Evolutionary conservation across 805 yeast genomes (phyloP), one percentile per base, ranked within the genome.

Genomic region (Candida boidinii): DNA sequence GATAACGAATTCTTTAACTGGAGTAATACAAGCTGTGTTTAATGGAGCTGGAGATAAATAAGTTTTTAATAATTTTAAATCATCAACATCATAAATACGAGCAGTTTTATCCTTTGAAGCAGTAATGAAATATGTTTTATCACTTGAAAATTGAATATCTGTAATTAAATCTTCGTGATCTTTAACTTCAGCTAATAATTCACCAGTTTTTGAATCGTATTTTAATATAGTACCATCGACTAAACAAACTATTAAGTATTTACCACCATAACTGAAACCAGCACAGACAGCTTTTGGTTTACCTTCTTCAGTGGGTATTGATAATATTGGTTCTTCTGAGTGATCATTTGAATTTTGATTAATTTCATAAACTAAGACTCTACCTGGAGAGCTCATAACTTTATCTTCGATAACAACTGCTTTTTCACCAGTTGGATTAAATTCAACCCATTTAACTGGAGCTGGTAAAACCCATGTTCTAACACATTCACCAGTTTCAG

Each of bases 21-120:
- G 94, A 12, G 98, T 88, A 46, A 92, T 81, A 44, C 94, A 80
- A 14, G 97, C 97, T 23, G 95, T 75, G 68, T 92, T 92, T 70
- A 92, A 71, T 37, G 97, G 96, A 33, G 94, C 87, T 56, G 87
- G 96, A 5, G 95, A 79, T 46, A 70, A 73, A 60, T 69, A 92
- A 15, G 73, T 76, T 62, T 88, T 87, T 58, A 83, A 59, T 33
- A 77, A 53, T 42, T 76, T 70, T 39, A 92, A 67, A 31, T 78
- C 69, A 42, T 84, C 94, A 30, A 82, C 84, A 54, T 85, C 90
- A 34, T 84, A 65, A 39, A 92, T 63, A 39, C 73, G 68, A 6
- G 96, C 84, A 37, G 79, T 70, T 62, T 86, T 83, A 64, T 92
- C 99, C 60, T 90, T 86, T 30, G 96, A 86, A 3, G 96, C 69